A percentile compares a stretch with the other conserved stretches of the same genome.
These are phyloP conservation scores for Dentipellis fragilis DNA, from an alignment of 768 basidiomycete species.

Conservation along the genomic window DNA sequence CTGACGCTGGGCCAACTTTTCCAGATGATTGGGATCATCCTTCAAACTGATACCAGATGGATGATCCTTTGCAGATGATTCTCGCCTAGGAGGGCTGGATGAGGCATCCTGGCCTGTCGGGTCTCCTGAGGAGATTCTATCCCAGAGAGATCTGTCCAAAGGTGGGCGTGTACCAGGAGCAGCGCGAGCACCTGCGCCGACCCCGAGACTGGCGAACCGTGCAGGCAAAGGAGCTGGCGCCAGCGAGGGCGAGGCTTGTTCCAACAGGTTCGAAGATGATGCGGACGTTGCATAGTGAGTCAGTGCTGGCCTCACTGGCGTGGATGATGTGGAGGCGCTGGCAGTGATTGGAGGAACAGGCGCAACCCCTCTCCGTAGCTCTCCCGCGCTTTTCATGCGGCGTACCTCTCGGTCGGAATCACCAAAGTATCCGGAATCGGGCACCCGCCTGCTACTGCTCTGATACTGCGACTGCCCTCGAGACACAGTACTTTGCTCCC, in stretches of 20 bases:
- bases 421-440: slow-evolving; percentile 32
- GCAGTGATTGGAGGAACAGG: slow-evolving; percentile 9
- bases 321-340: slow-evolving; percentile 19
- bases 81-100: not conserved
- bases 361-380: slow-evolving; percentile 45
- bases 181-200: slow-evolving; percentile 28
- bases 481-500: slow-evolving; percentile 1
- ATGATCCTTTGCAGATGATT: not conserved
- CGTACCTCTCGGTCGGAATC: slow-evolving; percentile 13
- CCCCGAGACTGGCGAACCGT: slow-evolving; percentile 64
- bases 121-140: slow-evolving; percentile 14
- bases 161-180: slow-evolving; percentile 16
- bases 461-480: slow-evolving; percentile 3
- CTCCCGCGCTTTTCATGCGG: slow-evolving; percentile 78
- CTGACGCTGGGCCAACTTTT: slow-evolving; percentile 4
- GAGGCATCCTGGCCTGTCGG: not conserved
- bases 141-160: slow-evolving; percentile 38
- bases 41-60: not conserved
- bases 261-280: slow-evolving; percentile 60
- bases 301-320: slow-evolving; percentile 31
- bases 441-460: slow-evolving; percentile 12
- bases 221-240: slow-evolving; percentile 23
- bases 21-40: not conserved
- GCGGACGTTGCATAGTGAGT: slow-evolving; percentile 49
- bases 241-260: slow-evolving; percentile 25